Evolutionary conservation across 768 basidiomycete genomes (phyloP), one percentile per base, ranked within the genome.

Genomic region (Terana coerulea): DNA sequence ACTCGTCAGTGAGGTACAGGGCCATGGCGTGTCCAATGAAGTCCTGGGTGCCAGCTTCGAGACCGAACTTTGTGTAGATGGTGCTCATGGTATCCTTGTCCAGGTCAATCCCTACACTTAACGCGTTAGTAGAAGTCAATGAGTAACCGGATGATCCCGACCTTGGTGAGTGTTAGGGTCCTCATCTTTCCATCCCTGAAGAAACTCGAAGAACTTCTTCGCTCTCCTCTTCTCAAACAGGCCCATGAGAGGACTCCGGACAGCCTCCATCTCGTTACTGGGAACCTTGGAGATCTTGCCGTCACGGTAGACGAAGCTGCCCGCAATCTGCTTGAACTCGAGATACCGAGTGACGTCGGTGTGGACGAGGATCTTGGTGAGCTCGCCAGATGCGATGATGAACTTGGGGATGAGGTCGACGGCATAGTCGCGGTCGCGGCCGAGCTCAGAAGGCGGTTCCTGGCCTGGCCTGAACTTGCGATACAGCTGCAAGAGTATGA

Each of bases 11-110:
- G 33, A 98, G 78, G 73, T 98, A 94, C 41, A 99, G 81, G 2
- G 95, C 97, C 97, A 99, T 98, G 49, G 97, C 93, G 64, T 99
- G 97, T 25, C 97, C 97, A 66, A 99, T 86, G 70, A 99, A 99
- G 72, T 99, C 97, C 69, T 98, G 95, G 41, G 97, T 98, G 33
- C 95, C 97, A 53, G 91, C 78, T 70, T 98, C 97, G 36, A 99
- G 76, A 19, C 95, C 95, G 64, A 98, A 99, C 67, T 97, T 95
- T 74, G 90, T 86, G 68, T 98, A 99, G 6, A 99, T 89, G 21
- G 82, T 77, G 69, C 86, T 89, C 97, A 99, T 99, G 59, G 80
- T 86, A 62, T 93, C 86, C 67, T 67, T 88, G 68, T 98, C 93
- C 42, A 98, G 81, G 65, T 98, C 70, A 62, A 98, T 68, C 30